Conservation (phyloP, 2,329 filamentous ascomycete genomes). For the Colletotrichum euphorbiae region DNA sequence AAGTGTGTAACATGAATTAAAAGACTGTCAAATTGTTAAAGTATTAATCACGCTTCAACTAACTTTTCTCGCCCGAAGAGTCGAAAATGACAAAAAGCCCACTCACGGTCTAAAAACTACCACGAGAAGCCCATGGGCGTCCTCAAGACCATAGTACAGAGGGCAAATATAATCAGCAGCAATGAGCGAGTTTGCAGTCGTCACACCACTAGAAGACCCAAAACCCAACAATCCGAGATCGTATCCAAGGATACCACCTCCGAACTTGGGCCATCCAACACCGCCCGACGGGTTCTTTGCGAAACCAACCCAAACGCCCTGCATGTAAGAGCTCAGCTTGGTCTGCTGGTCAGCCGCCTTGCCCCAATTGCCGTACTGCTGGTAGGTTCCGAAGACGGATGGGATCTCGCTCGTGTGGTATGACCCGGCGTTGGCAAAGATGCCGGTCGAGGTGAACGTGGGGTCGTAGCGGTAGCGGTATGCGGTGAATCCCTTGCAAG, state of each 20-base stretch:
- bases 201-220: neutral
- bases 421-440: slow-evolving; percentile 32
- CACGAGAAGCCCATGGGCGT: slow-evolving; percentile 8
- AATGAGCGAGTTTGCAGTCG: neutral
- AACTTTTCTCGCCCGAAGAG: no score
- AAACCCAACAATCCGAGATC: slow-evolving; percentile 17
- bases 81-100: no score
- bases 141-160: neutral
- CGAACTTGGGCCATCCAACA: slow-evolving; percentile 29
- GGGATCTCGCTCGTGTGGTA: slow-evolving; percentile 38
- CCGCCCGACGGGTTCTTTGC: slow-evolving; percentile 26
- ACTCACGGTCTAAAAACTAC: neutral
- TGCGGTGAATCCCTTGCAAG: slow-evolving; percentile 4
- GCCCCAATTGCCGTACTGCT: slow-evolving; percentile 17
- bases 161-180: slow-evolving; percentile 21
- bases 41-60: no score
- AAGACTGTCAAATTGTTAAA: no score
- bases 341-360: slow-evolving; percentile 20
- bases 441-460: slow-evolving; percentile 24
- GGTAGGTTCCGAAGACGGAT: slow-evolving; percentile 35
- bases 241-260: slow-evolving; percentile 10
- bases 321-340: slow-evolving; percentile 30
- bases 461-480: slow-evolving; percentile 37
- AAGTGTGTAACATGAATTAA: no score
- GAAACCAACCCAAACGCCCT: slow-evolving; percentile 26